Evolutionary conservation across 2,329 filamentous ascomycete species (phyloP).

Genomic region (Xylaria digitata): DNA sequence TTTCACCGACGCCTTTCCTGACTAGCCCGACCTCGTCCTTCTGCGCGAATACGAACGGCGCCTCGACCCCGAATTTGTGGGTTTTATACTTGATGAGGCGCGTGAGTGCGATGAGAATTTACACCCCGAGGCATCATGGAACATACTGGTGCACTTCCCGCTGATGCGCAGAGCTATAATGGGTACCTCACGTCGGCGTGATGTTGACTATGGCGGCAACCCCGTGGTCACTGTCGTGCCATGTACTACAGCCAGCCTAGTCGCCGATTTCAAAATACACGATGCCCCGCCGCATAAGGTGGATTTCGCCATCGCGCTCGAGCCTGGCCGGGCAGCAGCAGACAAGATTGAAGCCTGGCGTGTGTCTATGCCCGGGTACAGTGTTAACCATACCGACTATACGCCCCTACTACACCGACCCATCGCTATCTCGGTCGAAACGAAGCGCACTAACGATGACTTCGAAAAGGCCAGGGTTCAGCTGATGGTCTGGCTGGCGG

Average conservation of each 20-base stretch:
- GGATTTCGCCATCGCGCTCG: constrained; percentile 4
- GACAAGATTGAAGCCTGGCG: background rate
- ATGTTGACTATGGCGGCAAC: background rate
- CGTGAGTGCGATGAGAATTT: constrained; percentile 7
- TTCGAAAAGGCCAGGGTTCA: constrained; percentile 14
- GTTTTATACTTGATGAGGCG: constrained; percentile 6
- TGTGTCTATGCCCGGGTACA: background rate
- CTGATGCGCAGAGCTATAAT: constrained; percentile 4
- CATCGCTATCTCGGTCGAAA: constrained; percentile 8
- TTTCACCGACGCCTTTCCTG: background rate
- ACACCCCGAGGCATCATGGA: constrained; percentile 8
- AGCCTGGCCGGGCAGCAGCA: background rate
- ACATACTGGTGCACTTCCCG: constrained; percentile 11
- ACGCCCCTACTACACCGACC: background rate
- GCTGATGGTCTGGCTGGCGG: constrained; percentile 15
- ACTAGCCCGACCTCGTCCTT: background rate
- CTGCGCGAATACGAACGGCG: too few relatives aligned
- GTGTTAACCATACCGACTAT: constrained; percentile 10
- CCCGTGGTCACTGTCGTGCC: constrained; percentile 4
- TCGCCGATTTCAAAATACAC: background rate
- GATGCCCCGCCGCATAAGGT: constrained; percentile 2
- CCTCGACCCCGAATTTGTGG: constrained; percentile 4
- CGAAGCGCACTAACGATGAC: constrained; percentile 13
- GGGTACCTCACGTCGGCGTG: background rate
- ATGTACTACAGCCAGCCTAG: constrained; percentile 6